phyloP scores from a whole-genome alignment of 108 stramenopile genomes.

The Cylindrotheca fusiformis region DNA sequence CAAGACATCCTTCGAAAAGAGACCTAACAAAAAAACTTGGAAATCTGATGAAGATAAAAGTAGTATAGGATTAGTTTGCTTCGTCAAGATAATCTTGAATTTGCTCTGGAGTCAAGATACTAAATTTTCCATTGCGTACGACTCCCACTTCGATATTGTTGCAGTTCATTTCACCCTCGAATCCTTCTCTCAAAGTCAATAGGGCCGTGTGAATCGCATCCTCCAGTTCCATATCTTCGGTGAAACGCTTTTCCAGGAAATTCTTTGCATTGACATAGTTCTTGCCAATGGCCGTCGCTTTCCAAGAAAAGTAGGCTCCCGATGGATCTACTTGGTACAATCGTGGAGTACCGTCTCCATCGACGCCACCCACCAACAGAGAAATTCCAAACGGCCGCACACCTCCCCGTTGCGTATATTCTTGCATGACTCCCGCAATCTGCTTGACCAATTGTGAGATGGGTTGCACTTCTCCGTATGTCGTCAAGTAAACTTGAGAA shows the following conservation, averaged over 20 bases:
- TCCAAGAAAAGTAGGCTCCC: conserved; percentile 99
- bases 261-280: conserved; percentile 97
- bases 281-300: conserved; percentile 99
- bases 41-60: background rate
- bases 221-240: conserved; percentile 97
- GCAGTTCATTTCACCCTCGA: conserved; percentile 99
- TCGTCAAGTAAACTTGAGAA: conserved; percentile 89
- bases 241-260: conserved; percentile 96
- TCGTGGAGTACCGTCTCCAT: conserved; percentile 90
- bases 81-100: conserved; percentile 99
- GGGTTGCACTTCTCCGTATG: conserved; percentile 91
- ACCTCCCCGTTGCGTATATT: conserved; percentile 95
- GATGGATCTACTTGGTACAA: conserved; percentile 98
- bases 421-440: conserved; percentile 97
- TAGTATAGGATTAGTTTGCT: conserved; percentile 41
- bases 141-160: conserved; percentile 98
- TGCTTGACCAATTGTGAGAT: conserved; percentile 91
- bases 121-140: conserved; percentile 91
- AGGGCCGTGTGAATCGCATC: conserved; percentile 99
- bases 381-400: conserved; percentile 97
- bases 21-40: background rate
- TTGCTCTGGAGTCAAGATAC: conserved; percentile 94
- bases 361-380: conserved; percentile 93
- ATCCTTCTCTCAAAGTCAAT: conserved; percentile 96
- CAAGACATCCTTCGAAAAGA: too few relatives aligned